Conservation (phyloP, 768 basidiomycete genomes). For the Termitomyces sp. region DNA sequence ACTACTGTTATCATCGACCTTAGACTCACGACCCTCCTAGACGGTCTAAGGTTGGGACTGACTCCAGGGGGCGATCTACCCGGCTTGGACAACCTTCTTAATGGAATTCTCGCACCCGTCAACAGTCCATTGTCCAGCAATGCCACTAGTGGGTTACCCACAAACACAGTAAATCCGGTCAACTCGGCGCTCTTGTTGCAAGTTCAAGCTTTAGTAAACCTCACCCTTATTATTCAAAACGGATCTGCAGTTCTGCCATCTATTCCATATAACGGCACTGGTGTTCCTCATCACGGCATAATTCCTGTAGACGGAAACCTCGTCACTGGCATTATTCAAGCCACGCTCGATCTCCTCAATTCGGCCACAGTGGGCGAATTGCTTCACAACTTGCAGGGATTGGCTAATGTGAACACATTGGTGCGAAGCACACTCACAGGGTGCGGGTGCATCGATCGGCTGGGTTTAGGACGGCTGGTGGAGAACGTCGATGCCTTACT, state of each 20-base stretch:
- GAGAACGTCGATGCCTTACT: constrained; percentile 5
- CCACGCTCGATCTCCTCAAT: constrained; percentile 8
- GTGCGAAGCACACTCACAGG: constrained; percentile 5
- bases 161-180: not conserved
- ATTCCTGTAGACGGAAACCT: constrained; percentile 7
- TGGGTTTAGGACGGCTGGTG: constrained; percentile 7
- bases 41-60: constrained; percentile 17
- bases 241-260: constrained; percentile 2
- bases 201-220: constrained; percentile 3
- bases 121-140: not conserved
- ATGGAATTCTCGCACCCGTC: not conserved
- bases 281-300: not conserved
- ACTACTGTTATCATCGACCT: constrained; percentile 19
- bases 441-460: constrained; percentile 6
- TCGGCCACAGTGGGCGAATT: constrained; percentile 6
- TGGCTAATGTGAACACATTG: not conserved
- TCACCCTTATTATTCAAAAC: constrained; percentile 5
- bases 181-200: constrained; percentile 4
- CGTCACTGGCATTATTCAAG: constrained; percentile 9
- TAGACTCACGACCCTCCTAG: constrained; percentile 17
- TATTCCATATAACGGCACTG: not conserved
- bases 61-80: not conserved
- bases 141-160: not conserved
- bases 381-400: constrained; percentile 4
- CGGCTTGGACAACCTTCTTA: not conserved